Conservation (phyloP, 495 filamentous ascomycete species). For the Penicillium canariense region DNA sequence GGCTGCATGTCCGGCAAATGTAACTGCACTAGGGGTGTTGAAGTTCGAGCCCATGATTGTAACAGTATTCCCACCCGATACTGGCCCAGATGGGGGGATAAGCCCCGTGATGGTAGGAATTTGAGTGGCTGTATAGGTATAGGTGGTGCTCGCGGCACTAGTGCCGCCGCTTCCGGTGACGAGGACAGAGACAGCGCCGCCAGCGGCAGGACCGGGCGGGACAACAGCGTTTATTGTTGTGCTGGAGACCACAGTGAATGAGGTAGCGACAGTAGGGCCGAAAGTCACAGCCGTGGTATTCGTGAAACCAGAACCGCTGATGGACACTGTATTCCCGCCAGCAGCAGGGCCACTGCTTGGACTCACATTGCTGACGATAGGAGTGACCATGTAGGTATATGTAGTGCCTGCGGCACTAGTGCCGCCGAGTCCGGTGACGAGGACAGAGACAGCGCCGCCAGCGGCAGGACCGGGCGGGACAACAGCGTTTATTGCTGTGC, state of each 20-base stretch:
- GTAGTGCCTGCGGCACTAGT: background rate
- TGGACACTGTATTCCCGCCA: background rate
- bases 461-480: background rate
- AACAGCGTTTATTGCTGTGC: background rate
- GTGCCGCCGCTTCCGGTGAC: too few species aligned
- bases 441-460: too few species aligned
- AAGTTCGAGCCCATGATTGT: background rate
- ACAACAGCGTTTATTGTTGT: too few species aligned
- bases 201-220: too few species aligned
- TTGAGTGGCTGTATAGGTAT: background rate
- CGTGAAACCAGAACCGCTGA: background rate
- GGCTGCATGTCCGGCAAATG: background rate
- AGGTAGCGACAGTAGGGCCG: background rate
- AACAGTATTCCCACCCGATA: background rate
- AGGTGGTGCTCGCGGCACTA: background rate
- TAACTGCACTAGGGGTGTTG: background rate
- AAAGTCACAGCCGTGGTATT: background rate
- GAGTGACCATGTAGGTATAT: background rate
- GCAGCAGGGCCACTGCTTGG: background rate
- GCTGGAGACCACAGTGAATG: conserved; percentile 5
- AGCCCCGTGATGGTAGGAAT: background rate
- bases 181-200: too few species aligned
- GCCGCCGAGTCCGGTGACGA: background rate
- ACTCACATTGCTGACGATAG: background rate
- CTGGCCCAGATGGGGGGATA: background rate